phyloP scores from a whole-genome alignment of 192 early-diverging fungal genomes.

The Lunasporangiospora selenospora region DNA sequence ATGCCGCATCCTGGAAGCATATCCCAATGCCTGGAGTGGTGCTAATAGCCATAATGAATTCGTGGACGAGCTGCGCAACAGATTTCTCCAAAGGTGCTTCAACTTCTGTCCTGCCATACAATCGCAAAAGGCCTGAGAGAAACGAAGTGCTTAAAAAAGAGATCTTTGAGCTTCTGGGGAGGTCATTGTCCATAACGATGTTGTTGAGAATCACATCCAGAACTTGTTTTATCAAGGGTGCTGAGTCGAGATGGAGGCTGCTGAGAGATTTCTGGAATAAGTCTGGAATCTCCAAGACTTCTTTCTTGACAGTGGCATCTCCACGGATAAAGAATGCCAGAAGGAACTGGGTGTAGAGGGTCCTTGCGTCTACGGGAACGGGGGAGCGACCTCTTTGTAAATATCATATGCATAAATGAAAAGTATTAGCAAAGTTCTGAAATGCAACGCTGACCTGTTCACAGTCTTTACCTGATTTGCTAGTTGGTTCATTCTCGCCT shows the following conservation, averaged over 20 bases:
- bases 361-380: slow-evolving; percentile 63
- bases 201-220: slow-evolving; percentile 60
- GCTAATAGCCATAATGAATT: slow-evolving; percentile 77
- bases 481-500: slow-evolving; percentile 34
- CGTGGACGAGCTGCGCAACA: slow-evolving; percentile 67
- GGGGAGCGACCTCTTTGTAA: background rate
- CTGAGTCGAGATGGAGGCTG: slow-evolving; percentile 69
- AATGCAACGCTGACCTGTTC: slow-evolving; percentile 8
- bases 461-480: slow-evolving; percentile 37
- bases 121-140: slow-evolving; percentile 65
- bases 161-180: slow-evolving; percentile 64
- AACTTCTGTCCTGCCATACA: slow-evolving; percentile 61
- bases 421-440: background rate
- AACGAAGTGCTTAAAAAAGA: slow-evolving; percentile 76
- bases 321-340: slow-evolving; percentile 79
- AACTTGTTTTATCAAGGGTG: slow-evolving; percentile 61
- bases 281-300: slow-evolving; percentile 77
- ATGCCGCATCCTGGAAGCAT: slow-evolving; percentile 77
- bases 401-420: background rate
- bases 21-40: slow-evolving; percentile 75
- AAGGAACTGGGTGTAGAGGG: slow-evolving; percentile 76
- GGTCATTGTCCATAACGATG: slow-evolving; percentile 69
- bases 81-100: slow-evolving; percentile 50
- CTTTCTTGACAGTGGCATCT: slow-evolving; percentile 71
- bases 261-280: slow-evolving; percentile 71